Base-by-base conservation (phyloP, 768 basidiomycete genomes). In the Astraeus odoratus region DNA sequence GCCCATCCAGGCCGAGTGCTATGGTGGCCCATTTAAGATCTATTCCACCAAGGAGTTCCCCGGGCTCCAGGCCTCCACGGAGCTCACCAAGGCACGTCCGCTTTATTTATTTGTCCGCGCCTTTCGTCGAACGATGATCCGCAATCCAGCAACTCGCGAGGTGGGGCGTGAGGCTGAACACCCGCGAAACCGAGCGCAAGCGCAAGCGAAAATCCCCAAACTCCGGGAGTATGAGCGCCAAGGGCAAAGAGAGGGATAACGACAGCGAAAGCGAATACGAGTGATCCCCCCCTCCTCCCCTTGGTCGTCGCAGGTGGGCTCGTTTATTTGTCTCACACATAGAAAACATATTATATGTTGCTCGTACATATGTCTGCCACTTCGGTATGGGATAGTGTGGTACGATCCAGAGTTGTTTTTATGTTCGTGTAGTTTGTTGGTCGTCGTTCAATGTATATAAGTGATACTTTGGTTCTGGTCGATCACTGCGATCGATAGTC, bases 21-120 rank as follows among this genome's bases (percentile, higher is more conserved):
- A 74, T 48, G 82, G 85, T 4, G 81, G 80, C 0, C 57, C 74
- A 8, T 86, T 86, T 67, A 73, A 70, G 53, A 76, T 86, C 15
- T 84, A 81, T 55, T 81, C 81, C 16, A 84, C 85, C 1, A 79
- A 83, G 50, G 80, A 82, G 61, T 86, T 86, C 58, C 85, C 84
- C 1, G 83, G 85, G 1, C 57, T 86, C 30, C 72, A 68, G 26
- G 73, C 81, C 2, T 84, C 83, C 5, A 86, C 84, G 0, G 77
- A 81, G 23, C 63, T 86, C 44, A 85, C 81, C 20, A 82, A 78
- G 72, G 83, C 78, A 25, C 38, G 54, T 49, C 3, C 16, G 33
- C 4, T 12, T 2, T 26, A n/a, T n/a, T 8, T 43, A 8, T 25
- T 7, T 4, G 7, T 10, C 16, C 8, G 7, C 19, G 13, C 16